Conservation (phyloP, 768 basidiomycete species). For the Tubosaeta sp. region DNA sequence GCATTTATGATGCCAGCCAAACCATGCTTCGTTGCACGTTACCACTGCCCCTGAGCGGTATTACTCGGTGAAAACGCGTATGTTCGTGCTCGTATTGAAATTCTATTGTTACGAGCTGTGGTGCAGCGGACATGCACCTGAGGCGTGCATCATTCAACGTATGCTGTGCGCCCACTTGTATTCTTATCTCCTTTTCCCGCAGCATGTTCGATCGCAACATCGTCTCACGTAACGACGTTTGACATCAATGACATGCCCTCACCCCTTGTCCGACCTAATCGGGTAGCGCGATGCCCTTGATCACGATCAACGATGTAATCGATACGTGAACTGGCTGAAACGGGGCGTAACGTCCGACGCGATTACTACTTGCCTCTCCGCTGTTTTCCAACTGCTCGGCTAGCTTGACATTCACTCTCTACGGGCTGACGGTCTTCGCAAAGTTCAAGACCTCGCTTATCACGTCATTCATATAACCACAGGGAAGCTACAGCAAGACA, state of each 20-base stretch:
- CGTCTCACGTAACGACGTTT: conserved; percentile 15
- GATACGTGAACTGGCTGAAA: conserved; percentile 4
- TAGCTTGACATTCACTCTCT: conserved; percentile 6
- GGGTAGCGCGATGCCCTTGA: conserved; percentile 9
- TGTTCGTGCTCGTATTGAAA: conserved; percentile 9
- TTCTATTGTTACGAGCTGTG: conserved; percentile 19
- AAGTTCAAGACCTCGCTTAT: conserved; percentile 24
- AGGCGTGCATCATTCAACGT: conserved; percentile 24
- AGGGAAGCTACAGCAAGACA: conserved; percentile 11
- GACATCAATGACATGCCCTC: conserved; percentile 5
- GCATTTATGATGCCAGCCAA: conserved; percentile 1
- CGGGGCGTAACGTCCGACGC: conserved; percentile 11
- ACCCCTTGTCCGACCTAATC: conserved; percentile 10
- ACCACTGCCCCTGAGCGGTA: conserved; percentile 26
- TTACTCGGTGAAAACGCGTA: conserved; percentile 18
- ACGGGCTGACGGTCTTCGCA: conserved; percentile 17
- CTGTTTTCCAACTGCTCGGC: conserved; percentile 7
- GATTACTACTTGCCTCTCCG: conserved; percentile 5
- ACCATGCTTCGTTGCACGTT: conserved; percentile 14
- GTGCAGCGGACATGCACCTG: conserved; percentile 18
- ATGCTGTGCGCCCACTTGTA: conserved; percentile 19
- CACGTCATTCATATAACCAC: conserved; percentile 28
- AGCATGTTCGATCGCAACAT: conserved; percentile 10
- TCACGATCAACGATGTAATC: conserved; percentile 14
- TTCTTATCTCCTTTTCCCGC: conserved; percentile 23